These are phyloP conservation scores for Colletotrichum aenigma DNA, from an alignment of 2,329 filamentous ascomycete species.

Conservation along the genomic window DNA sequence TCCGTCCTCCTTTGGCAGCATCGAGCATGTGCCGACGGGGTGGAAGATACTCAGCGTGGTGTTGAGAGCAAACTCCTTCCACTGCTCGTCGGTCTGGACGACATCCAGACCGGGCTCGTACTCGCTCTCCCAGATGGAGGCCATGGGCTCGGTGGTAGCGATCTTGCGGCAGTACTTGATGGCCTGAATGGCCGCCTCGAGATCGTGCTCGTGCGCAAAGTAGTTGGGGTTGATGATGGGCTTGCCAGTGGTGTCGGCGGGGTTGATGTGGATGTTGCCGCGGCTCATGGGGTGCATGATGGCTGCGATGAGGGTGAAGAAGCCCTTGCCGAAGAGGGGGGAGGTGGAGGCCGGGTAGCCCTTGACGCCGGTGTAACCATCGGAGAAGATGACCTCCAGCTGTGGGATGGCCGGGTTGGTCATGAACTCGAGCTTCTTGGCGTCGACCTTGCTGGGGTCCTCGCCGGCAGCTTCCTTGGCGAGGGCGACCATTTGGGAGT, in stretches of 20 bases:
- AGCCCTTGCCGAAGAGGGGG: constrained; percentile 32
- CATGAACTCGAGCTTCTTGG: constrained; percentile 45
- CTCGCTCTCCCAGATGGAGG: constrained; percentile 33
- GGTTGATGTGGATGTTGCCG: constrained; percentile 35
- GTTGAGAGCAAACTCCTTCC: constrained; percentile 21
- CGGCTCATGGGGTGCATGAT: constrained; percentile 34
- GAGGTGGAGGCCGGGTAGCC: constrained; percentile 32
- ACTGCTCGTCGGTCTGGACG: constrained; percentile 23
- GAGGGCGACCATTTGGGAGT: constrained; percentile 31
- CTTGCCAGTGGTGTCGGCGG: constrained; percentile 33
- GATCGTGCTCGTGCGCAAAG: constrained; percentile 21
- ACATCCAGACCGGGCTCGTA: constrained; percentile 34
- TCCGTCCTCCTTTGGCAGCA: constrained; percentile 48
- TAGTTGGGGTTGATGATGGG: constrained; percentile 38
- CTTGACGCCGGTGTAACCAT: constrained; percentile 46
- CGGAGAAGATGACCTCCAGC: constrained; percentile 47
- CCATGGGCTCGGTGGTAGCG: constrained; percentile 33
- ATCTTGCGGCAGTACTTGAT: constrained; percentile 35
- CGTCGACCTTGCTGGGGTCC: constrained; percentile 33
- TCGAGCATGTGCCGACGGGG: constrained; percentile 47
- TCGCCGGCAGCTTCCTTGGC: constrained; percentile 34
- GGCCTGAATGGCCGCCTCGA: constrained; percentile 32
- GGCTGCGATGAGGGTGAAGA: constrained; percentile 30
- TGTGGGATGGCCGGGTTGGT: constrained; percentile 39
- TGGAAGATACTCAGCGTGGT: constrained; percentile 37